These are phyloP conservation scores for Fusarium gaditjirri DNA, from an alignment of 2,329 filamentous ascomycete genomes.

Conservation along the genomic window DNA sequence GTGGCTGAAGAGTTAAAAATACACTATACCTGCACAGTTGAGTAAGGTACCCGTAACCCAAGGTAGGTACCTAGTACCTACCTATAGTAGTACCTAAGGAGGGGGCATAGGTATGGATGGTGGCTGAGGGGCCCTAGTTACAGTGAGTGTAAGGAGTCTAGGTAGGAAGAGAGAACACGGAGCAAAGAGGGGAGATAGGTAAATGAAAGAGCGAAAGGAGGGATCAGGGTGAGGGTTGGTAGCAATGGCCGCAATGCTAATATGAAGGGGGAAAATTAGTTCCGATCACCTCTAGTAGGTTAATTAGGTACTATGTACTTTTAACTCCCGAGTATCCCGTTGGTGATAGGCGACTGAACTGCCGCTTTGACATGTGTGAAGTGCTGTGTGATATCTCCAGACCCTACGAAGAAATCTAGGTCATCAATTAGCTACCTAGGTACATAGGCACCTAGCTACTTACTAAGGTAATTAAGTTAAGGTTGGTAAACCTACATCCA, in stretches of 20 bases:
- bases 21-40: conserved; percentile 31
- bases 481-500: conserved; percentile 4
- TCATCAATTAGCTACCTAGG: not conserved
- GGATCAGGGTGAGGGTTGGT: not conserved
- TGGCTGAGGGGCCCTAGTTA: conserved; percentile 27
- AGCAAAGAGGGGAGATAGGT: not conserved
- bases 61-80: not conserved
- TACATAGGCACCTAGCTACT: not conserved
- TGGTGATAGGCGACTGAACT: not conserved
- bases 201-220: not conserved
- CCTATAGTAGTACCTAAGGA: conserved; percentile 11
- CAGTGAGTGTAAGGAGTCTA: not conserved
- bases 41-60: not conserved
- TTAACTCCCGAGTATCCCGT: not conserved
- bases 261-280: not conserved
- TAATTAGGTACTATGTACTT: not conserved
- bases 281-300: not conserved
- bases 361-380: conserved; percentile 3
- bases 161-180: not conserved
- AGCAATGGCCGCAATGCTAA: not conserved
- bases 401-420: not conserved
- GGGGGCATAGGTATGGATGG: conserved; percentile 1
- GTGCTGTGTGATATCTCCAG: not conserved
- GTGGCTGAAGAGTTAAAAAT: conserved; percentile 39
- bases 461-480: not conserved